phyloP scores from a whole-genome alignment of 129 eudicot genomes.

The Smallanthus sonchifolius region DNA sequence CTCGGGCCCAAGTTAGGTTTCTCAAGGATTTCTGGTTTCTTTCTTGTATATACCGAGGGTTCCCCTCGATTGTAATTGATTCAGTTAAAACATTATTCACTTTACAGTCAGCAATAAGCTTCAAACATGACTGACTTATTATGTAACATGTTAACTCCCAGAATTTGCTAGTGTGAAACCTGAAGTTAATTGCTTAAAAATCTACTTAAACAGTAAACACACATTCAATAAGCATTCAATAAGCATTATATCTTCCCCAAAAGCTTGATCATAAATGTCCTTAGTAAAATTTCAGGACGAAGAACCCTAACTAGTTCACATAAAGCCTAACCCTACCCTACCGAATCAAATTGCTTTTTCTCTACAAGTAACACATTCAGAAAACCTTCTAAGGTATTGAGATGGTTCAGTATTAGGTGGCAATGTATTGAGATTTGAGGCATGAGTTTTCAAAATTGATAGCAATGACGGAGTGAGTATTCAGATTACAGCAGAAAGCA shows the following conservation, averaged over 20 bases:
- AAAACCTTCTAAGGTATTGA: background rate
- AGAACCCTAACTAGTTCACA: constrained; percentile 22
- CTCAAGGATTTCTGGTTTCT: too few relatives aligned
- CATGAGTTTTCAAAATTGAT: background rate
- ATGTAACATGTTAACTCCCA: background rate
- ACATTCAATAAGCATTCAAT: background rate
- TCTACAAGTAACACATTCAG: background rate
- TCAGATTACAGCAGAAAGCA: background rate
- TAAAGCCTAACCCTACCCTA: constrained; percentile 5
- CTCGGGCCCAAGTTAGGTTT: too few relatives aligned
- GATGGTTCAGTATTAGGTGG: background rate
- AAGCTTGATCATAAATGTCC: constrained; percentile 4
- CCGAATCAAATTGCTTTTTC: constrained; percentile 12
- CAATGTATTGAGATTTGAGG: background rate
- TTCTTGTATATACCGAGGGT: too few relatives aligned
- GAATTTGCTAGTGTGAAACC: background rate
- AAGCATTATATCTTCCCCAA: constrained; percentile 16
- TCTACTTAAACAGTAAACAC: background rate
- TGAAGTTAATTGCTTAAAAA: background rate
- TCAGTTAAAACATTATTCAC: too few relatives aligned
- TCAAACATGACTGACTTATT: background rate
- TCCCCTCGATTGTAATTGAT: too few relatives aligned
- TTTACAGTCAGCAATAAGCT: background rate
- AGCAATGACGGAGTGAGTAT: background rate
- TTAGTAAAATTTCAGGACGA: background rate